Base-by-base conservation (phyloP, 2,329 filamentous ascomycete species). In the Dendrostoma leiphaemia region DNA sequence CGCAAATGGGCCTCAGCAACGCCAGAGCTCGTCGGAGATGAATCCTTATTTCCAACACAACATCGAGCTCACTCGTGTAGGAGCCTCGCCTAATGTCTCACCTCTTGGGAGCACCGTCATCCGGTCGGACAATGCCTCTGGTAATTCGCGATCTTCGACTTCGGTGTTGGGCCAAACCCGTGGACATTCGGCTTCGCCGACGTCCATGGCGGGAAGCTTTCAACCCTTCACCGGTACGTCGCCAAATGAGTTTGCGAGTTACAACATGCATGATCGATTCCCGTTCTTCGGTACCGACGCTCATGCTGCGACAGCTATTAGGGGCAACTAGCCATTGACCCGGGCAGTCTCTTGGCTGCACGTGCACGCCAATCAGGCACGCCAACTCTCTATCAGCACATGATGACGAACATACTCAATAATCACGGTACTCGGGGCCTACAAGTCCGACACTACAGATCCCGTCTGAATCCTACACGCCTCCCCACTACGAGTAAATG, bases 221-320 rank as follows among this genome's bases (percentile, higher is more conserved):
- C 67, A 73, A 49, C 68, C 75, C 45, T 71, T 75, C 61, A 71
- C 79, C 62, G 75, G 74, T 70, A 76, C 77, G 59, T 69, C 74
- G 49, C 64, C 75, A 51, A 69, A 66, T 61, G 75, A 74, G 48
- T 67, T 69, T 49, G 62, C 70, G 31, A 76, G 72, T 53, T 71
- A 71, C 48, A 51, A 43, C 56, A 61, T 73, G 60, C 69, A 71
- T 63, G 74, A 79, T 55, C 74, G 73, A 51, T 81, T 81, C 59
- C 77, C 76, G 15, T 77, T 76, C 46, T 74, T 69, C 65, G 69
- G 70, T 41, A 60, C 74, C 51, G 78, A 82, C 54, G 64, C 76
- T 64, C 74, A 81, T 67, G 63, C 75, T 51, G 69, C 76, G 41
- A 76, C 78, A 64, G 78, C 79, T 38, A 83, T 75, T 58, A 69